Evolutionary conservation across 2,329 filamentous ascomycete species (phyloP), one percentile per base, ranked within the genome.

Genomic region (Stylonectria norvegica): DNA sequence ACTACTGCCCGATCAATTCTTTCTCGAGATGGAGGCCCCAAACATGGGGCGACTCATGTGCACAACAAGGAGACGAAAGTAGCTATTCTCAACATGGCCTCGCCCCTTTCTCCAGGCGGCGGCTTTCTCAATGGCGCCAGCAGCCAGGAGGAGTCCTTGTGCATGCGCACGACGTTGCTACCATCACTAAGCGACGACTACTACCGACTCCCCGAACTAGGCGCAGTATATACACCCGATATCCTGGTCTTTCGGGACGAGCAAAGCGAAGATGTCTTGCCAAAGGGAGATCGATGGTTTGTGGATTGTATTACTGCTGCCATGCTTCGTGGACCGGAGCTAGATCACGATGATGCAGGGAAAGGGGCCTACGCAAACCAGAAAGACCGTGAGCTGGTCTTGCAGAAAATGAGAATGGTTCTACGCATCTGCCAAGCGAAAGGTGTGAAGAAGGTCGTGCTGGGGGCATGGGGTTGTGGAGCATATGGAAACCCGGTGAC

Each of bases 401-500:
- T 70, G 18, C 59, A 61, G 5, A 83, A 83, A 60, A 83, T 85
- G 71, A 66, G 67, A 18, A 69, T 67, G 5, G 77, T 82, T 2
- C 53, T 84, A 57, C 66, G 78, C 2, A 71, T 83, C 4, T 66
- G 69, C 3, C 58, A 66, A 7, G 53, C 61, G 1, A 71, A 69
- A 42, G 71, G 73, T 0, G 66, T 66, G 4, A 65, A 61, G 25
- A 71, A 64, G 40, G 50, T 83, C 0, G 74, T 85, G 0, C 63
- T 84, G 0, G 81, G 81, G 0, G 79, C 80, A 0, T 83, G 79
- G 78, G 81, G 81, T 0, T 83, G 79, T 44, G 80, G 80, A 3
- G 77, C 77, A 0, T 79, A 81, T 42, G 78, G 77, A 0, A 83
- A 84, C 46, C 81, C 80, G 0, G 71, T 80, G 0, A 62, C 62